A percentile compares a stretch with the other conserved stretches of the same genome.
Evolutionary conservation across 257 asterid species (phyloP).

Genomic region (Salvia splendens): DNA sequence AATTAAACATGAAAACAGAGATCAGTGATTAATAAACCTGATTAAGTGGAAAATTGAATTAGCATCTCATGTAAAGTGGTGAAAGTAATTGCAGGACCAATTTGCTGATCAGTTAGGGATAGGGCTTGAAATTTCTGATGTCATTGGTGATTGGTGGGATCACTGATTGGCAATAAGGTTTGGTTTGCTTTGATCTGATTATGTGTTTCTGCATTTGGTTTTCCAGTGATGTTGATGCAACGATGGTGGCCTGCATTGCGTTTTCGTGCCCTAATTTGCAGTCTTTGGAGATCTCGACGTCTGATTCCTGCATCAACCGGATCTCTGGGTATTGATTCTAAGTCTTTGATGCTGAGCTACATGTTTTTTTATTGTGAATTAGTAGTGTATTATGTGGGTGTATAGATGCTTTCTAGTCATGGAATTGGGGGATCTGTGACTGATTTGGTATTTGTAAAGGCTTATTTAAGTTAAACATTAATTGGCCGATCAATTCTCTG

Average conservation of each 20-base stretch:
- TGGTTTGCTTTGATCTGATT: too few relatives aligned
- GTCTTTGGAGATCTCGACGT: slow-evolving; percentile 69
- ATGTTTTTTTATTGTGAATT: not conserved
- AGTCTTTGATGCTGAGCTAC: slow-evolving; percentile 12
- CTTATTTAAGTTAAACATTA: not conserved
- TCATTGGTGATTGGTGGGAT: too few relatives aligned
- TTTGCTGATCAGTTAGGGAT: too few relatives aligned
- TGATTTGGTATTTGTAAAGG: not conserved
- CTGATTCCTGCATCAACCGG: slow-evolving; percentile 63
- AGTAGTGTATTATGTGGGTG: not conserved
- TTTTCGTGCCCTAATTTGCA: slow-evolving; percentile 90
- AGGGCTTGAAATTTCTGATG: too few relatives aligned
- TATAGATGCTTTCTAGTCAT: not conserved
- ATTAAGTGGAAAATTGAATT: not conserved
- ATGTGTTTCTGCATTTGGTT: slow-evolving; percentile 32
- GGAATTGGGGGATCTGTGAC: not conserved
- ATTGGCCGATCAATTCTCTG: not conserved
- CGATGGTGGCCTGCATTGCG: slow-evolving; percentile 87
- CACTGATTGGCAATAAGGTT: too few relatives aligned
- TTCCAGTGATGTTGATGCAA: slow-evolving; percentile 88
- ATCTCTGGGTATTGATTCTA: slow-evolving; percentile 69
- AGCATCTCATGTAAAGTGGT: too few relatives aligned
- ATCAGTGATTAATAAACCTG: not conserved
- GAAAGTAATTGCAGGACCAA: too few relatives aligned
- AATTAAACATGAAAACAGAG: not conserved